Conservation (phyloP, 495 filamentous ascomycete genomes). For the Penicillium maclennaniae region DNA sequence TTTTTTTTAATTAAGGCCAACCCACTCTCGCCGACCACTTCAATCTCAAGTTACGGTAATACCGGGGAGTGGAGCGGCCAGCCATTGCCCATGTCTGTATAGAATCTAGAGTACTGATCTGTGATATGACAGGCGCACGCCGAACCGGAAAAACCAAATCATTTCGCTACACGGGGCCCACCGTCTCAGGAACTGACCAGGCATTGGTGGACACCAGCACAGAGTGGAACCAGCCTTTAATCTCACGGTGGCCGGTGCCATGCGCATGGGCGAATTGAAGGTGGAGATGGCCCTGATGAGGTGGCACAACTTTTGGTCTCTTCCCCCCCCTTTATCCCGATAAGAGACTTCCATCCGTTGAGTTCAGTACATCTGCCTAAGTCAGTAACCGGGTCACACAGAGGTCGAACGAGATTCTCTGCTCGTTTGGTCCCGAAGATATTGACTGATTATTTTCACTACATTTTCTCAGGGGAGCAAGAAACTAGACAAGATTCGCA, state of each 20-base stretch:
- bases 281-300: neutral
- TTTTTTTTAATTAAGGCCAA: constrained; percentile 18
- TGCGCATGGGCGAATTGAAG: neutral
- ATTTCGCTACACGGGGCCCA: neutral
- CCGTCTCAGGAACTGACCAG: constrained; percentile 9
- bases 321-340: neutral
- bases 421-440: no score
- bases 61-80: neutral
- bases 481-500: no score
- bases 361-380: neutral
- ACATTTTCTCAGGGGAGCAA: no score
- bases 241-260: neutral
- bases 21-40: constrained; percentile 1
- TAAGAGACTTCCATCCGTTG: neutral
- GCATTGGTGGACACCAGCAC: constrained; percentile 3
- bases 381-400: neutral
- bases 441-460: no score
- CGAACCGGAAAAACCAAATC: neutral
- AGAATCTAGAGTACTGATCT: neutral
- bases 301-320: neutral
- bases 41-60: neutral
- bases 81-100: neutral
- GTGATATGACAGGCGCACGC: neutral
- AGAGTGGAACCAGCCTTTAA: neutral
- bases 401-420: no score